Conservation (phyloP, 768 basidiomycete species). For the Mrakia hoshinonis region DNA sequence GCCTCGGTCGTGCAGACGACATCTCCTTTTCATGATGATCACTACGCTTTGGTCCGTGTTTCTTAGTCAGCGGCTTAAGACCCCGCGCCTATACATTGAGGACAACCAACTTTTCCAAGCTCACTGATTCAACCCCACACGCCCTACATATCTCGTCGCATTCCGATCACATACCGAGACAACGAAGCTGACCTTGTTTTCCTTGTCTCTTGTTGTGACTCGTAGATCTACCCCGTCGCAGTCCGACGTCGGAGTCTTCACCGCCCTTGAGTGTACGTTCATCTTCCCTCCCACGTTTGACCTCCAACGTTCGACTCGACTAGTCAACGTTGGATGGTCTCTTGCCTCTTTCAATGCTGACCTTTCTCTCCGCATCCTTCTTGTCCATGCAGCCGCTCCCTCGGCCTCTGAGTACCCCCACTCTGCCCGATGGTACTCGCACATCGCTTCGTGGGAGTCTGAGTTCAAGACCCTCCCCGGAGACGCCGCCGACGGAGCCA, state of each 20-base stretch:
- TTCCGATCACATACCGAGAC: background rate
- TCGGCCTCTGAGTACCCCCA: slow-evolving; percentile 59
- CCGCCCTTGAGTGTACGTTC: slow-evolving; percentile 11
- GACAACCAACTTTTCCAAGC: slow-evolving; percentile 58
- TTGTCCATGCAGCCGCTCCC: slow-evolving; percentile 48
- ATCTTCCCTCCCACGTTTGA: background rate
- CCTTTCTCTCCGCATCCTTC: background rate
- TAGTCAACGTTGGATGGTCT: no score
- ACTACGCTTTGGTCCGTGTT: slow-evolving; percentile 88
- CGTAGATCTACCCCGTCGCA: slow-evolving; percentile 80
- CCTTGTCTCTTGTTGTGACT: background rate
- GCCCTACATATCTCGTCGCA: background rate
- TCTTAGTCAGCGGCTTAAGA: slow-evolving; percentile 78
- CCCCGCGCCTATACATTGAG: slow-evolving; percentile 66
- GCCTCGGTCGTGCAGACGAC: background rate
- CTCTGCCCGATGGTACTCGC: slow-evolving; percentile 83
- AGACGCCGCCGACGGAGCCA: slow-evolving; percentile 69
- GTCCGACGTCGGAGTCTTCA: slow-evolving; percentile 71
- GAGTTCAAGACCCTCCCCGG: slow-evolving; percentile 67
- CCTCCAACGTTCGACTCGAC: no score
- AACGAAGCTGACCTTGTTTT: background rate
- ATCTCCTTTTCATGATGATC: slow-evolving; percentile 52
- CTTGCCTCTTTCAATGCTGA: background rate
- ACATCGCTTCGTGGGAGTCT: slow-evolving; percentile 57
- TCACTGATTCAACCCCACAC: slow-evolving; percentile 50